Conservation (phyloP, 139 green algal genomes). For the Edaphochlamys debaryana region DNA sequence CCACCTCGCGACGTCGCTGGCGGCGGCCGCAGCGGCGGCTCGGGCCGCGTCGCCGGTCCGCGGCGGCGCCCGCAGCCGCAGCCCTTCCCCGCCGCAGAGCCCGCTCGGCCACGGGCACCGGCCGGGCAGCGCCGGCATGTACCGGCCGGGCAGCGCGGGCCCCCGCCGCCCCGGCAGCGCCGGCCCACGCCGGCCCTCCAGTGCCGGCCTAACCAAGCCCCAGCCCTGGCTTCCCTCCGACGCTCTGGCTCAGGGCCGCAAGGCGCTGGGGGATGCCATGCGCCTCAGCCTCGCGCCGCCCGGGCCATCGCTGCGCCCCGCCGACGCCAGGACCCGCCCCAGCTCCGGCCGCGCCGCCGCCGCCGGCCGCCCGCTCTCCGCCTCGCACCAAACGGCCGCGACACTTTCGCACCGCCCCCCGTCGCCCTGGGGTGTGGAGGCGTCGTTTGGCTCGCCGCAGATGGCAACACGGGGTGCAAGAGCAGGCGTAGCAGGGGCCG, state of each 20-base stretch:
- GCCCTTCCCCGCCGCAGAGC: no score
- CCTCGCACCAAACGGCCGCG: no score
- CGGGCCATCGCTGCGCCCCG: not conserved
- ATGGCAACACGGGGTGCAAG: not conserved
- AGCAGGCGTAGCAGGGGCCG: not conserved
- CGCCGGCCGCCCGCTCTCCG: not conserved
- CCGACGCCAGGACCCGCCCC: no score
- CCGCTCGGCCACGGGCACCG: no score
- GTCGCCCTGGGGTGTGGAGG: not conserved
- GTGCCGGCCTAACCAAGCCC: not conserved
- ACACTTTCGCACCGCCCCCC: no score
- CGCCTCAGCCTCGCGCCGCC: not conserved
- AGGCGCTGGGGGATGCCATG: not conserved
- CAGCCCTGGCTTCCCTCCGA: slow-evolving; percentile 4
- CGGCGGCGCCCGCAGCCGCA: no score
- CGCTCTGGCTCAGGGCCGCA: not conserved
- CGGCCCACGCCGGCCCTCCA: not conserved
- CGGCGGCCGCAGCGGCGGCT: no score
- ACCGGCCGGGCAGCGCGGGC: not conserved
- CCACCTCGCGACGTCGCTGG: no score
- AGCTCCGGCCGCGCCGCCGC: not conserved
- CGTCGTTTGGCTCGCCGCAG: no score
- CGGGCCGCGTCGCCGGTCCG: not conserved
- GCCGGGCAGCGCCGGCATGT: not conserved
- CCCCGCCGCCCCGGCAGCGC: not conserved